A percentile compares a stretch with the other conserved stretches of the same genome.
phyloP scores from a whole-genome alignment of 257 asterid genomes.

The Gentiana macrophylla region DNA sequence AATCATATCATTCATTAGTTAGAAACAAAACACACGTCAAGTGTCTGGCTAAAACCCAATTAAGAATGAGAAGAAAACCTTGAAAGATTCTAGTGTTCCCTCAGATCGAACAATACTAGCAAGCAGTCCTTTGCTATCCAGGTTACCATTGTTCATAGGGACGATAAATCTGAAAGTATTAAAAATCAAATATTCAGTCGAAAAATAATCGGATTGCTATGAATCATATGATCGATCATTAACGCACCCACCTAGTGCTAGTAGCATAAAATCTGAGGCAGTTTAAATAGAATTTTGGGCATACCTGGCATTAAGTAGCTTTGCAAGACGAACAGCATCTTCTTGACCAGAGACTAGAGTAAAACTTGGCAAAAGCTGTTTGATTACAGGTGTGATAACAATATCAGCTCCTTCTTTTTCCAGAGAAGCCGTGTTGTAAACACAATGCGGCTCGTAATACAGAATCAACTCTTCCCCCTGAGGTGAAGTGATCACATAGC shows the following conservation, averaged over 20 bases:
- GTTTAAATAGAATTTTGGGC: background rate
- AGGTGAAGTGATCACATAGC: conserved; percentile 71
- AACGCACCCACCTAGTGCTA: background rate
- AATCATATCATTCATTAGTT: no score
- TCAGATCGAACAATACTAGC: conserved; percentile 38
- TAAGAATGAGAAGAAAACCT: conserved; percentile 23
- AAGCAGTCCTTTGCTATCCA: conserved; percentile 73
- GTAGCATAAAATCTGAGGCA: background rate
- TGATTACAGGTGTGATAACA: conserved; percentile 75
- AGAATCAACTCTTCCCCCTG: conserved; percentile 34
- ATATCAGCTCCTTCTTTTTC: conserved; percentile 57
- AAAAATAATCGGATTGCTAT: no score
- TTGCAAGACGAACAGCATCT: conserved; percentile 82
- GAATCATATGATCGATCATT: no score
- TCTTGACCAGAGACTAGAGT: conserved; percentile 85
- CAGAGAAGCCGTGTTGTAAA: conserved; percentile 38
- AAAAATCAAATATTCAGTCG: no score
- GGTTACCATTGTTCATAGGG: conserved; percentile 84
- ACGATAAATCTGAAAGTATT: conserved; percentile 44
- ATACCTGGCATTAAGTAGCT: conserved; percentile 64
- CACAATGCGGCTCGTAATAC: conserved; percentile 91
- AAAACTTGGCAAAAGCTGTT: conserved; percentile 70
- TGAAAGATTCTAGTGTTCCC: conserved; percentile 80
- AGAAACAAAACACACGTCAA: no score
- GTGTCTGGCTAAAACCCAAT: no score